A percentile compares a stretch with the other conserved stretches of the same genome.
Conservation (phyloP, 139 green algal species). For the Protoeuglena noctilucae region DNA sequence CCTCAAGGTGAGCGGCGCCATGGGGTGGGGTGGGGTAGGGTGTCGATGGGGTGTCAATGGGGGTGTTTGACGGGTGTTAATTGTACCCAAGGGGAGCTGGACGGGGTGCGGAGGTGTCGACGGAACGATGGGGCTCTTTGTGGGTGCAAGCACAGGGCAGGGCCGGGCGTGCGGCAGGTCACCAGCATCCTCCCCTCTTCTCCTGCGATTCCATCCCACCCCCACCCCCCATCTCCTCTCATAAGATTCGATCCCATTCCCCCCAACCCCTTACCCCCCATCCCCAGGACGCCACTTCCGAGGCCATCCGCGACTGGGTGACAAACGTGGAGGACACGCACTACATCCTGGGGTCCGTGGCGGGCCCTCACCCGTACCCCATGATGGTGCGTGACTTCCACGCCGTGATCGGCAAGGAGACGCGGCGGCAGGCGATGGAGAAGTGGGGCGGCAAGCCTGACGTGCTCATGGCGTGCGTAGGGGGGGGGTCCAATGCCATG, state of each 20-base stretch:
- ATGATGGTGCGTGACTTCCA: slow-evolving; percentile 99
- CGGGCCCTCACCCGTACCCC: slow-evolving; percentile 94
- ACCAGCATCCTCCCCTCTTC: no score
- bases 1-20: slow-evolving; percentile 58
- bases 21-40: no score
- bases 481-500: slow-evolving; percentile 95
- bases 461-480: slow-evolving; percentile 90
- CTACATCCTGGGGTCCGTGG: slow-evolving; percentile 95
- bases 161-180: no score
- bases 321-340: slow-evolving; percentile 98
- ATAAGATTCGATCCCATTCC: no score
- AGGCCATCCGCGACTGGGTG: slow-evolving; percentile 98
- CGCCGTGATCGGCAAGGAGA: slow-evolving; percentile 82
- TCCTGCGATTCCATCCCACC: no score
- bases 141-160: no score
- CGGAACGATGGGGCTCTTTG: no score
- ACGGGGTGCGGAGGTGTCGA: no score
- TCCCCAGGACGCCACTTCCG: slow-evolving; percentile 69
- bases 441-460: slow-evolving; percentile 77
- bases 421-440: slow-evolving; percentile 53
- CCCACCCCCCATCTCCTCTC: no score
- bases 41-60: no score
- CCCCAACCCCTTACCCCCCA: not conserved
- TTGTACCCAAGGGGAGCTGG: no score
- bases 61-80: no score